phyloP scores from a whole-genome alignment of 352 stramenopile genomes.

The Phytophthora parvispora region DNA sequence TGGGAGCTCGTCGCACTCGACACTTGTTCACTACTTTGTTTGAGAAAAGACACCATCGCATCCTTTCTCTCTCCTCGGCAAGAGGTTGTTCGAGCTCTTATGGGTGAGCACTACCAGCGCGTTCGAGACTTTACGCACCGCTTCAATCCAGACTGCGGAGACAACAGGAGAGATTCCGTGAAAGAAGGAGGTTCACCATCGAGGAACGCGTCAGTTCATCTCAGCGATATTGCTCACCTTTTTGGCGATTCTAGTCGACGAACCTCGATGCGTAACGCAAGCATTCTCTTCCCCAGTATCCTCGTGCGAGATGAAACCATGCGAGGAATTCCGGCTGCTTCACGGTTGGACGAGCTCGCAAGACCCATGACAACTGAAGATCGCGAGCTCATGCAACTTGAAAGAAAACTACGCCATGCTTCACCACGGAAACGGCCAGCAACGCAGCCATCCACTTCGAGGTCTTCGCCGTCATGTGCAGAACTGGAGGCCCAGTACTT shows the following conservation, averaged over 20 bases:
- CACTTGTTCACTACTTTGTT: conserved; percentile 65
- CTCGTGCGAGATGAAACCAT: conserved; percentile 38
- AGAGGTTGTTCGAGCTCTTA: conserved; percentile 60
- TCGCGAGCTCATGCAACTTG: conserved; percentile 5
- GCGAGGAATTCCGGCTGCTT: conserved; percentile 3
- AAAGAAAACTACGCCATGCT: conserved; percentile 1
- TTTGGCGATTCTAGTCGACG: neutral
- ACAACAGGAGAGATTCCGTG: conserved; percentile 1
- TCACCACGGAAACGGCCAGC: conserved; percentile 11
- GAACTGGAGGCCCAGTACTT: conserved; percentile 62
- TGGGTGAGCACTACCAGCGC: conserved; percentile 52
- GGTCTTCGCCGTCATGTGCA: conserved; percentile 35
- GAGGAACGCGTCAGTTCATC: conserved; percentile 19
- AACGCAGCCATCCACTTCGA: conserved; percentile 5
- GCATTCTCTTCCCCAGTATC: conserved; percentile 62
- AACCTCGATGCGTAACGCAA: conserved; percentile 17
- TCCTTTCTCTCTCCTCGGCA: conserved; percentile 63
- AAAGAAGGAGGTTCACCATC: conserved; percentile 3
- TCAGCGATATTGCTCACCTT: conserved; percentile 13
- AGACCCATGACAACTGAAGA: conserved; percentile 21
- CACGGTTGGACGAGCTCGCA: conserved; percentile 27
- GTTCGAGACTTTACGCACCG: conserved; percentile 57
- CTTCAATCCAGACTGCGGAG: conserved; percentile 32
- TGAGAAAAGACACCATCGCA: conserved; percentile 67
- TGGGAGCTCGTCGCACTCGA: conserved; percentile 76